Evolutionary conservation across 352 stramenopile species (phyloP), one percentile per base, ranked within the genome.

Genomic region (Thraustochytrium striatum): DNA sequence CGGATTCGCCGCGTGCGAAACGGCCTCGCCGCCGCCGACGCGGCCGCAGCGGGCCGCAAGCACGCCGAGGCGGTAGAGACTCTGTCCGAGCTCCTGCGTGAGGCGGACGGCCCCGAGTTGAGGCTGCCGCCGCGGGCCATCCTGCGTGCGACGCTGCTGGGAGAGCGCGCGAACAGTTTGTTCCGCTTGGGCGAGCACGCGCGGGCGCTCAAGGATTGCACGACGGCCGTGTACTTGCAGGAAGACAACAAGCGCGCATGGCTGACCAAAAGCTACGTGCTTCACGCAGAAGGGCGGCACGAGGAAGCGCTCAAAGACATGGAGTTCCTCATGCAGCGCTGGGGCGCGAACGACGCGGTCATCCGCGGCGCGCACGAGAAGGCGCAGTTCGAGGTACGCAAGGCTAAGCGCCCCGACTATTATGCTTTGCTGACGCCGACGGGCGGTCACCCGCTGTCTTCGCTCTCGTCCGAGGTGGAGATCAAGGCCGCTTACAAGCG

Each of bases 351-450:
- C 28, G 62, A 86, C 61, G 69, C 55, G 21, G 41, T 52, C 36
- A 69, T 88, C 21, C 68, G 69, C 19, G 68, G 85, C 70, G 84
- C 83, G 3, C 87, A 85, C 59, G 84, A 87, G 58, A 73, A 72
- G 72, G 82, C 83, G 5, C 78, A 86, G 39, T 87, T 88, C 81
- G 58, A 84, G 59, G 50, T 83, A 3, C 79, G 83, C n/a, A 86
- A 86, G 61, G 41, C 78, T 9, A 73, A 84, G 21, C 82, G 85
- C 21, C 68, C 70, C 5, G 61, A 84, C 57, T 85, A 85, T 65
- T 85, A 85, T 38, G 44, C 16, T 13, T 25, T 83, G 2, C 65
- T 85, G 8, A 79, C 53, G 1, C 70, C 53, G 19, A 7, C 5
- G 16, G 79, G 39, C 19, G 47, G 62, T 25, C 80, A 57, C 33